Conservation (phyloP, 208 protist species). For the Herpetomonas samuelpessoai region DNA sequence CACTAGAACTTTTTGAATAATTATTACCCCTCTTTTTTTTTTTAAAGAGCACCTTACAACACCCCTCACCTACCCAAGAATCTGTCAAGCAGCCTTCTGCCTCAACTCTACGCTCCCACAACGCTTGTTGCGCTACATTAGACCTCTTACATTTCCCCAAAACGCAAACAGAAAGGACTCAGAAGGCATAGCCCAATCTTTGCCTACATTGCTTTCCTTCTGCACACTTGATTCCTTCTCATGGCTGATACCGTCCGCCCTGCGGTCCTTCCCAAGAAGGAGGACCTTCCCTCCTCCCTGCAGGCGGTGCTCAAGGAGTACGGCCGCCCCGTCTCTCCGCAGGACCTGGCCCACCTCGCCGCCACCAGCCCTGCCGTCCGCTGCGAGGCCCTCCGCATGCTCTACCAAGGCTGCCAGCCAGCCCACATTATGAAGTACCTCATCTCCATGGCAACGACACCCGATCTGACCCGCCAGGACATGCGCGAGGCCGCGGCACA, state of each 20-base stretch:
- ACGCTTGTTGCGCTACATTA: no score
- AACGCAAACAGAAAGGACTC: no score
- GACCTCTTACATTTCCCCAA: no score
- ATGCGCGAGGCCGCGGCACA: neutral
- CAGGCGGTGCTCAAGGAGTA: slow-evolving; percentile 48
- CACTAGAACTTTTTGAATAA: no score
- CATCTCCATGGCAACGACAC: slow-evolving; percentile 13
- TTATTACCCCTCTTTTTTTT: no score
- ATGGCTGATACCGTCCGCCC: neutral
- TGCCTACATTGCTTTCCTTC: no score
- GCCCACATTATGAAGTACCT: slow-evolving; percentile 44
- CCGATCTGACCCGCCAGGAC: slow-evolving; percentile 8
- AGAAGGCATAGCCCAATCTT: no score
- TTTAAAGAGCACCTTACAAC: no score
- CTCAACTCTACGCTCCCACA: no score
- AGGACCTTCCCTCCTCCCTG: slow-evolving; percentile 52
- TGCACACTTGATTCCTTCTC: no score
- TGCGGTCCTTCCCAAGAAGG: slow-evolving; percentile 2
- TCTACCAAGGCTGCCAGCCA: slow-evolving; percentile 49
- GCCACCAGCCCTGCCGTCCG: slow-evolving; percentile 32
- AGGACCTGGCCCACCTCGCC: slow-evolving; percentile 27
- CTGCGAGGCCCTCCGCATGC: slow-evolving; percentile 55
- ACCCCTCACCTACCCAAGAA: no score
- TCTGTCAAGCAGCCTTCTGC: no score
- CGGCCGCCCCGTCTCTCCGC: slow-evolving; percentile 24